Base-by-base conservation (phyloP, 2,329 filamentous ascomycete genomes). In the Apiospora pterosperma region DNA sequence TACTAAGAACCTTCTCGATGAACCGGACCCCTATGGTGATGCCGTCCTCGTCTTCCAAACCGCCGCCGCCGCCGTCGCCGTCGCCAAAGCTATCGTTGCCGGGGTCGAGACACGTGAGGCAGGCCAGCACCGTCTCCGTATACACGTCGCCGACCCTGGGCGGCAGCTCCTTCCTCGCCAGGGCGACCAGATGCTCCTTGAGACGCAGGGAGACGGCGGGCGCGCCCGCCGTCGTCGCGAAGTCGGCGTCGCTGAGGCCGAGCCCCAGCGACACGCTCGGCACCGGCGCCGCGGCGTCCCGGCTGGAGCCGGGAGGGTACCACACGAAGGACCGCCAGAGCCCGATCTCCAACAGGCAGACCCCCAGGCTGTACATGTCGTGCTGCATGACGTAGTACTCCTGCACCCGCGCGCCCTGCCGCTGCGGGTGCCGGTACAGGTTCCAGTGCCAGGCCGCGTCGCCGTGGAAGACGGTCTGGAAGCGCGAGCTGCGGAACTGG, bases 361-460 rank as follows among this genome's bases (percentile, higher is more conserved):
- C 82, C 0, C 84, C 84, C 0, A 87, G 76, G 63, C 82, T 84
- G 70, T 87, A 87, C 12, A 87, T 82, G 65, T 87, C 84, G 68
- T 87, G 84, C 62, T 84, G 79, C 80, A 86, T 85, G 2, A 67
- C 72, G 66, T 84, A 86, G 0, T 67, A 63, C 1, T 80, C 76
- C 31, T 77, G 70, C 0, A 76, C 74, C 2, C 67, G 66, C 0
- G 74, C 25, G 0, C 83, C 82, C 67, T 85, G 82, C 0, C 84
- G 78, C 0, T 67, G 65, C 0, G 83, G 82, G 66, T 87, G 84
- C 0, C 80, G 78, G 66, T 86, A 87, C 0, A 87, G 44, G 59
- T 85, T 81, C n/a, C 73, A 72, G 6, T 80, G 71, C 78, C 77
- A 81, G 1, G 66, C 69, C 1, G 63, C 63, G 67, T 85, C 81